A percentile compares a stretch with the other conserved stretches of the same genome.
Conservation (phyloP, 2,329 filamentous ascomycete genomes). For the Xylaria hypoxylon region DNA sequence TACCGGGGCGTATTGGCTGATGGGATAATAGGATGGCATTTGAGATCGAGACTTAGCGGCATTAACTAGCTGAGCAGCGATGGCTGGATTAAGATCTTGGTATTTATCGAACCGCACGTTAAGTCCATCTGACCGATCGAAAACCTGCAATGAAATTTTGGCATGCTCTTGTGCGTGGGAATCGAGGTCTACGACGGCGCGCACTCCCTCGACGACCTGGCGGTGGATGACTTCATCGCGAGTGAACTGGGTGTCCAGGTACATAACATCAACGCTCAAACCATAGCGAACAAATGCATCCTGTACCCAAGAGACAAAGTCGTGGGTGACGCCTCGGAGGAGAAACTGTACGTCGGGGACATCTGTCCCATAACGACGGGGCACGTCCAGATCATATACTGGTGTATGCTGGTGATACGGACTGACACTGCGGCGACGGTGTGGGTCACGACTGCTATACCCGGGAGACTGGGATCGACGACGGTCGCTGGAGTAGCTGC, state of each 20-base stretch:
- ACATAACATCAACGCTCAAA: conserved; percentile 82
- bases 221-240: conserved; percentile 83
- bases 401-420: conserved; percentile 65
- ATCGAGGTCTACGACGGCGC: conserved; percentile 83
- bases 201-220: conserved; percentile 89
- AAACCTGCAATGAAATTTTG: conserved; percentile 85
- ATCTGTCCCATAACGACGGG: conserved; percentile 76
- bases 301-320: conserved; percentile 87
- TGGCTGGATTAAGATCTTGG: conserved; percentile 79
- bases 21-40: conserved; percentile 45
- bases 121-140: conserved; percentile 80
- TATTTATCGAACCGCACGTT: conserved; percentile 91
- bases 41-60: conserved; percentile 67
- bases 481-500: conserved; percentile 56
- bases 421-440: conserved; percentile 77
- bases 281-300: conserved; percentile 77
- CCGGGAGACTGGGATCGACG: conserved; percentile 77
- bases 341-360: conserved; percentile 93
- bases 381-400: conserved; percentile 74
- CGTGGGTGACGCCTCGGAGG: conserved; percentile 79
- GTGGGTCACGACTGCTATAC: conserved; percentile 60
- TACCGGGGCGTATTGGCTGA: conserved; percentile 46
- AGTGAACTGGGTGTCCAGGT: conserved; percentile 79
- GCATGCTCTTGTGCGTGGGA: conserved; percentile 74
- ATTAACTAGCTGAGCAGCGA: conserved; percentile 83